Conservation (phyloP, 495 filamentous ascomycete genomes). For the Polyplosphaeria fusca region DNA sequence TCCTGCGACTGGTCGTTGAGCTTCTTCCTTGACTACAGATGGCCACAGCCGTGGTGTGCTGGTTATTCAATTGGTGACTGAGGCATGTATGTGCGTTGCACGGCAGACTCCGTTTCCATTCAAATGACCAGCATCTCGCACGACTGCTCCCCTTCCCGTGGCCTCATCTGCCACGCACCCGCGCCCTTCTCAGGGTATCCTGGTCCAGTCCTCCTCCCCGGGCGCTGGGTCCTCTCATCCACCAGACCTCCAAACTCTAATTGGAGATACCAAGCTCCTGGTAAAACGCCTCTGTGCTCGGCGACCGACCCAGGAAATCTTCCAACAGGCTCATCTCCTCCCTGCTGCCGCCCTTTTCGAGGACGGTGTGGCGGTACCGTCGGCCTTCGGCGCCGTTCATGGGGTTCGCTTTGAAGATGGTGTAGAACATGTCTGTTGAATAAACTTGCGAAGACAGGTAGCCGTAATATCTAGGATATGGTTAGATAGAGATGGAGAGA, state of each 20-base stretch:
- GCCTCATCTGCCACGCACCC: too few species aligned
- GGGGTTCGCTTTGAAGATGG: conserved; percentile 67
- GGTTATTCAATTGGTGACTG: too few species aligned
- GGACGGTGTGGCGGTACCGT: conserved; percentile 67
- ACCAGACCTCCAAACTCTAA: background rate
- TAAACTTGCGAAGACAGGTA: conserved; percentile 67
- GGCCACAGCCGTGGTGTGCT: too few species aligned
- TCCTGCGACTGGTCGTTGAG: too few species aligned
- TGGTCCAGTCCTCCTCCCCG: too few species aligned
- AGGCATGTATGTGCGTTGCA: too few species aligned
- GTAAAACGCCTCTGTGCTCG: conserved; percentile 71
- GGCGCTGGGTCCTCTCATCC: background rate
- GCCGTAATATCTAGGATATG: conserved; percentile 52
- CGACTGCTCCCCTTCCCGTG: too few species aligned
- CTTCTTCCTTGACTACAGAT: too few species aligned
- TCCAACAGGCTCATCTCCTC: conserved; percentile 73
- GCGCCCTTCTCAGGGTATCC: too few species aligned
- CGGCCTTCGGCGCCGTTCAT: conserved; percentile 67
- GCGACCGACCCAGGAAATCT: conserved; percentile 69
- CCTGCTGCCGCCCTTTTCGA: conserved; percentile 68
- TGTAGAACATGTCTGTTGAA: conserved; percentile 75
- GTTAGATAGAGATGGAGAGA: conserved; percentile 52
- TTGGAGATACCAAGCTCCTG: conserved; percentile 61
- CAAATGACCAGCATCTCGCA: too few species aligned
- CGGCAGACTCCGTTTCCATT: too few species aligned